Percentiles rank a stretch among this genome's conserved stretches.
Conservation (phyloP, 768 basidiomycete species). For the Agrocybe pediades region DNA sequence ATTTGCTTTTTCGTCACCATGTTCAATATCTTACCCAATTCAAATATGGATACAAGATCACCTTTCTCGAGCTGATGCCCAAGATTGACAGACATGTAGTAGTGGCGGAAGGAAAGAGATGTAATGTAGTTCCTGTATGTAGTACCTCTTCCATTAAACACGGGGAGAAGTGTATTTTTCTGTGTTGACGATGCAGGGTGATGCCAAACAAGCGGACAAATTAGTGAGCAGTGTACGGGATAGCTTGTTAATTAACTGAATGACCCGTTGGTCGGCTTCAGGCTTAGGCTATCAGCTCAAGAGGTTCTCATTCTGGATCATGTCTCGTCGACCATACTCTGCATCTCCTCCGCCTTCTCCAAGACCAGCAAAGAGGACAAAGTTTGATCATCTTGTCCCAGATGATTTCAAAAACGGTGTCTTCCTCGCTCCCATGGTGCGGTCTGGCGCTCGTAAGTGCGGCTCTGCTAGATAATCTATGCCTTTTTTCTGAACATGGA, state of each 20-base stretch:
- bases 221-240: not conserved
- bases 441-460: constrained; percentile 82
- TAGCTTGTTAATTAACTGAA: not conserved
- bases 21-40: not conserved
- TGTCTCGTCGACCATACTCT: constrained; percentile 51
- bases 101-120: too few relatives aligned
- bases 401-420: constrained; percentile 88
- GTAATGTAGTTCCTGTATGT: too few relatives aligned
- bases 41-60: not conserved
- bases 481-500: not conserved
- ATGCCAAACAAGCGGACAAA: constrained; percentile 15
- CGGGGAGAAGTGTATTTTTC: too few relatives aligned
- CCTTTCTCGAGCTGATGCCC: too few relatives aligned
- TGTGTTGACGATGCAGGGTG: not conserved
- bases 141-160: too few relatives aligned
- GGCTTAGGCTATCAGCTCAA: not conserved
- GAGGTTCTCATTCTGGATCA: constrained; percentile 18
- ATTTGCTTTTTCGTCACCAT: not conserved
- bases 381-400: constrained; percentile 57
- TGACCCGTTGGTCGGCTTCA: not conserved
- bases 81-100: too few relatives aligned
- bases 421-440: constrained; percentile 98
- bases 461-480: not conserved
- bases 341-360: constrained; percentile 48
- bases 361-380: constrained; percentile 54